Conservation (phyloP, 306 rosid genomes). For the Albizia julibrissin region DNA sequence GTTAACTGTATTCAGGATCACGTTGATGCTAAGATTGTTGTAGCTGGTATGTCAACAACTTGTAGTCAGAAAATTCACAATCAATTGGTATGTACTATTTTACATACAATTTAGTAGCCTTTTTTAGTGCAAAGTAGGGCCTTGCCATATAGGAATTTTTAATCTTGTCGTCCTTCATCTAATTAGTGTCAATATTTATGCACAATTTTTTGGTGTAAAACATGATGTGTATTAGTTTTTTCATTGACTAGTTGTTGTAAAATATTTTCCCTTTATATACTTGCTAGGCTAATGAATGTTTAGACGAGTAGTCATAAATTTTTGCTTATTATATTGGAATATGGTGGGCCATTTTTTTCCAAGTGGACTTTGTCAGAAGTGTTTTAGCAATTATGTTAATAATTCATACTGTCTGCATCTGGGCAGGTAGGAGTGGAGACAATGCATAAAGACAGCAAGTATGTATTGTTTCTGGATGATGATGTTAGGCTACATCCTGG, state of each 20-base stretch:
- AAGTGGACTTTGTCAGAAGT: constrained; percentile 16
- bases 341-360: background rate
- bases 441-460: constrained; percentile 85
- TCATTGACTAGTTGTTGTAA: constrained; percentile 21
- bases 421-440: constrained; percentile 88
- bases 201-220: background rate
- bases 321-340: constrained; percentile 19
- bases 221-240: constrained; percentile 6
- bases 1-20: constrained; percentile 55
- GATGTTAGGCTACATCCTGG: constrained; percentile 98
- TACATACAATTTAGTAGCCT: constrained; percentile 8
- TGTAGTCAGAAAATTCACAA: constrained; percentile 99
- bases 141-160: constrained; percentile 10
- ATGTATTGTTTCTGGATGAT: constrained; percentile 90
- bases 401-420: constrained; percentile 27
- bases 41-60: constrained; percentile 91
- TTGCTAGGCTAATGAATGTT: constrained; percentile 16
- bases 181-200: background rate
- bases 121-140: constrained; percentile 28
- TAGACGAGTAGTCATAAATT: background rate
- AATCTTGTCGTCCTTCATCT: background rate
- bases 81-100: constrained; percentile 65
- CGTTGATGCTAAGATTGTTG: constrained; percentile 74
- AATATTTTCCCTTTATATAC: background rate
- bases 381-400: constrained; percentile 17